phyloP scores from a whole-genome alignment of 2,329 filamentous ascomycete species.

The Trichoderma polysporum region DNA sequence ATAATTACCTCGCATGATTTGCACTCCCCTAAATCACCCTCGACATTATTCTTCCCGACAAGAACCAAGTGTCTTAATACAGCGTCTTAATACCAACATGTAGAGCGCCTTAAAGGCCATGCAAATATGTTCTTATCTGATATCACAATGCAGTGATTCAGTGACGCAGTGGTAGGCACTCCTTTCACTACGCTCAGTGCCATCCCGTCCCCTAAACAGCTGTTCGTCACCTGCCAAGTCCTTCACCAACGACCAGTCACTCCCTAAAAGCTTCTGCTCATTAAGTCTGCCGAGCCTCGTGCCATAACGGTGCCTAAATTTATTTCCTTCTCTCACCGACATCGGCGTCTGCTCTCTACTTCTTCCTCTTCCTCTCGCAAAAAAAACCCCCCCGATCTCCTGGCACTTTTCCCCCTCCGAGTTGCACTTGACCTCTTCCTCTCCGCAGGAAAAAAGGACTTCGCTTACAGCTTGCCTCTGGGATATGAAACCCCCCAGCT shows the following conservation, averaged over 20 bases:
- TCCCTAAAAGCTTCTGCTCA: not conserved
- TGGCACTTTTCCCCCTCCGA: not conserved
- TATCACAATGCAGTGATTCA: conserved; percentile 3
- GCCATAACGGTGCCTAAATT: not conserved
- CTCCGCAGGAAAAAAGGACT: not conserved
- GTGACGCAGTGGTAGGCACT: not conserved
- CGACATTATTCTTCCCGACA: not conserved
- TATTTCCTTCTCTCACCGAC: not conserved
- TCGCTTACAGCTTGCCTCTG: conserved; percentile 12
- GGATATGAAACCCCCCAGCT: conserved; percentile 19
- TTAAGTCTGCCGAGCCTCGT: not conserved
- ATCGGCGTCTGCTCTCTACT: not conserved
- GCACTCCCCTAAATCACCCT: too few species aligned
- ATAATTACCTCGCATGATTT: not conserved
- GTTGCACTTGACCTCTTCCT: not conserved
- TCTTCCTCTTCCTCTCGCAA: not conserved
- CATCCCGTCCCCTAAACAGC: not conserved
- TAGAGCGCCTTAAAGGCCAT: not conserved
- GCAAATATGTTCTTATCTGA: not conserved
- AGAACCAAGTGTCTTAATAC: not conserved
- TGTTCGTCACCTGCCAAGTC: not conserved
- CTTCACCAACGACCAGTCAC: not conserved
- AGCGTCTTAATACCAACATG: not conserved
- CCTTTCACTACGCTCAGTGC: not conserved
- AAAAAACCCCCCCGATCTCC: not conserved